These are phyloP conservation scores for Saturnispora bothae DNA, from an alignment of 805 yeast genomes.

Conservation along the genomic window DNA sequence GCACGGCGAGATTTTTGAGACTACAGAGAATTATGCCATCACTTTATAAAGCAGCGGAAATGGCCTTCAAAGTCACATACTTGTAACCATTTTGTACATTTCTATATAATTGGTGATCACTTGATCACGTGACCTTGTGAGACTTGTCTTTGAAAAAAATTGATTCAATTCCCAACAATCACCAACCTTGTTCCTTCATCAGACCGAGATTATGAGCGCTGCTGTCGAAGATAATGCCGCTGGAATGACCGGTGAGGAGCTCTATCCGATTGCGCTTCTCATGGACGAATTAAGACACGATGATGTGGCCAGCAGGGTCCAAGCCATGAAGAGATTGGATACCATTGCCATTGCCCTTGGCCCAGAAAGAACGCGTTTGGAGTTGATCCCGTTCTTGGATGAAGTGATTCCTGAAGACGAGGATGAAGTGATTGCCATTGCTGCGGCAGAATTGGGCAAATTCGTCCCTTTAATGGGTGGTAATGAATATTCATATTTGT, in stretches of 20 bases:
- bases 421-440: constrained; percentile 91
- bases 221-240: constrained; percentile 3
- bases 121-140: no score
- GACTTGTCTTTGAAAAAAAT: background rate
- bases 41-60: background rate
- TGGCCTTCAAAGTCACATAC: constrained; percentile 8
- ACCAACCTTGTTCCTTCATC: background rate
- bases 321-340: constrained; percentile 88
- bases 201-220: constrained; percentile 1
- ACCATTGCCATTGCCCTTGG: constrained; percentile 94
- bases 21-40: background rate
- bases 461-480: constrained; percentile 92
- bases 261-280: constrained; percentile 88
- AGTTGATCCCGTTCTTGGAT: constrained; percentile 80
- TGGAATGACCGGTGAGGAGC: constrained; percentile 35
- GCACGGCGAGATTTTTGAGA: background rate
- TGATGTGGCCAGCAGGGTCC: constrained; percentile 85
- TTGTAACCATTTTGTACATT: background rate
- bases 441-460: constrained; percentile 82
- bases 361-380: constrained; percentile 82
- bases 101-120: no score
- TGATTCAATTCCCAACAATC: background rate
- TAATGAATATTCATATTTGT: constrained; percentile 42
- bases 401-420: constrained; percentile 94
- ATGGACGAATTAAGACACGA: constrained; percentile 95